Evolutionary conservation across 2,329 filamentous ascomycete genomes (phyloP), one percentile per base, ranked within the genome.

Genomic region (Cryphonectria parasitica): DNA sequence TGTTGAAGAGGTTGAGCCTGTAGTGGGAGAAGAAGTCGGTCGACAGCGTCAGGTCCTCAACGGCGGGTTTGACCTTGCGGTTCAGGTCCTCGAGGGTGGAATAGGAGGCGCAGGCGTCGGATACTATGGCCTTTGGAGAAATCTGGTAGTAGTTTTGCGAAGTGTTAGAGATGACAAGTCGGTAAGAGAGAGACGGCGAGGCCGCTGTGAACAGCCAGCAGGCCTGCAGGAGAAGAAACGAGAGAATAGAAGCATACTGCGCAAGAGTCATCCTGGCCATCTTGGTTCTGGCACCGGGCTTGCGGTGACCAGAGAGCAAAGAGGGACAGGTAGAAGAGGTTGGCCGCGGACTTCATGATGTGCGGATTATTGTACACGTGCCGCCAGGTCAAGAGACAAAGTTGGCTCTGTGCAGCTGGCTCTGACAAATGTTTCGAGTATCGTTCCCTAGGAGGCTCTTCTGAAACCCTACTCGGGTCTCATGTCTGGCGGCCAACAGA

Each of bases 11-110:
- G 80, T 98, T 98, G 62, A 99, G 84, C 70, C 96, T 91, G 83
- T 98, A 99, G 82, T 98, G 94, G 67, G 95, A 95, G 83, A 99
- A 99, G 87, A 98, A 99, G 82, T 99, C 96, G 80, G 95, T 97
- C 67, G 92, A 90, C 76, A 89, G 89, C 0, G 94, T 97, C 62
- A 99, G 89, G 69, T 93, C 91, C 76, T 93, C 88, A 75, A 99
- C 83, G 67, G 90, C 88, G 25, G 94, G 92, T 76, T 91, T 90
- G 73, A 98, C 86, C 72, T 89, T 87, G 75, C 86, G 82, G 82
- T 98, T 99, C 68, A 99, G 86, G 56, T 86, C 84, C 78, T 99
- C 95, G 80, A 99, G 91, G 52, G 93, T 94, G 69, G 91, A 90
- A 82, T 97, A 99, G 69, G 95, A 97, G 73, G 93, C 94, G 83